Percentiles rank a stretch among this genome's conserved stretches.
Evolutionary conservation across 768 basidiomycete species (phyloP).

Genomic region (Podaxis sp.): DNA sequence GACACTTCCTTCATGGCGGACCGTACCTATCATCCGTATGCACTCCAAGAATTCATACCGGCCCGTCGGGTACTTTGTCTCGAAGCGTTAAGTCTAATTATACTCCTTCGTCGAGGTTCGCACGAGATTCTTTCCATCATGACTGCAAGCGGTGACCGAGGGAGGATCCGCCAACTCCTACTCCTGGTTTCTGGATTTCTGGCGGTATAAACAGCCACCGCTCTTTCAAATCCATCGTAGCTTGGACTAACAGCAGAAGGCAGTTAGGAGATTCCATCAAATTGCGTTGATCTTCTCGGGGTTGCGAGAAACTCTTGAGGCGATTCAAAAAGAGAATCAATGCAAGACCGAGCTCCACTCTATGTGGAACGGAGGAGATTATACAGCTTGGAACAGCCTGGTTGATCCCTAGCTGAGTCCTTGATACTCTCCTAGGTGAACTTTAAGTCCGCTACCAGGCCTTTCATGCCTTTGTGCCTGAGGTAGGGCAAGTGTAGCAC

Average conservation of each 20-base stretch:
- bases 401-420: no score
- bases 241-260: slow-evolving; percentile 26
- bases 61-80: background rate
- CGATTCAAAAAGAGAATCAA: no score
- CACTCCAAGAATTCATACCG: background rate
- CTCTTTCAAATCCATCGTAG: slow-evolving; percentile 27
- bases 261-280: slow-evolving; percentile 28
- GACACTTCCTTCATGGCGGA: background rate
- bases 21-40: background rate
- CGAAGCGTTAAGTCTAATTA: background rate
- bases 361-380: slow-evolving; percentile 18
- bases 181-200: background rate
- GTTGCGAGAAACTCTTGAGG: slow-evolving; percentile 10
- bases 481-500: slow-evolving; percentile 26
- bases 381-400: slow-evolving; percentile 26
- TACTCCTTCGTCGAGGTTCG: background rate
- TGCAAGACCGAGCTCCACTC: no score
- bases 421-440: slow-evolving; percentile 20
- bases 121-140: background rate
- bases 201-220: slow-evolving; percentile 14
- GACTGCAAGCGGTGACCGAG: background rate
- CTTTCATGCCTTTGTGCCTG: slow-evolving; percentile 40
- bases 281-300: slow-evolving; percentile 16
- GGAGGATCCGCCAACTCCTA: background rate
- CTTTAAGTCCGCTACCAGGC: slow-evolving; percentile 53